Evolutionary conservation across 208 protist genomes (phyloP).

Genomic region (Trypanosoma platydactyli): DNA sequence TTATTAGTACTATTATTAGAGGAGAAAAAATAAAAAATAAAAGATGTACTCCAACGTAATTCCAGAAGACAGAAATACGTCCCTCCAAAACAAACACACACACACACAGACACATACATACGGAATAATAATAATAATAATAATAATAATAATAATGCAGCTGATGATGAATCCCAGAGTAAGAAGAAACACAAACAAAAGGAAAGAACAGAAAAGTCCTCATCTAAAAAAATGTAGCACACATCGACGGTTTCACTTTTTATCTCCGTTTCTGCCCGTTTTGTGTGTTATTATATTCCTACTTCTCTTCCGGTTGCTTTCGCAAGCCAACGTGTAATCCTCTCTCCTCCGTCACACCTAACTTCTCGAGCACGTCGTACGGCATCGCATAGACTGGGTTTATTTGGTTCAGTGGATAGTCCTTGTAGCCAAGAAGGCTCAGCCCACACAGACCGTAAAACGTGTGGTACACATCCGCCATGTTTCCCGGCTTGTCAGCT

Average conservation of each 20-base stretch:
- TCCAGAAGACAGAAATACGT: too few relatives aligned
- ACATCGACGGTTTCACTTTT: too few relatives aligned
- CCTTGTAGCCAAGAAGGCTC: constrained; percentile 89
- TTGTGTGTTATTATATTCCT: neutral
- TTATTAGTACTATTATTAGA: constrained; percentile 11
- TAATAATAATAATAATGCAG: neutral
- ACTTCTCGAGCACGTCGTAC: constrained; percentile 69
- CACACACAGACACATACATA: too few relatives aligned
- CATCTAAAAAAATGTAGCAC: too few relatives aligned
- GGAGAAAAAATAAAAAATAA: constrained; percentile 19
- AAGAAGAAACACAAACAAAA: constrained; percentile 19
- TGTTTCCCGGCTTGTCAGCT: constrained; percentile 97
- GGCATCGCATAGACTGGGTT: constrained; percentile 92
- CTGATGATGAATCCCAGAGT: constrained; percentile 8
- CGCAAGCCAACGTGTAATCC: constrained; percentile 53
- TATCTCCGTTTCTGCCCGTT: neutral
- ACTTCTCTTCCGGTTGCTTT: neutral
- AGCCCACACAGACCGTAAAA: constrained; percentile 98
- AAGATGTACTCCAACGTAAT: too few relatives aligned
- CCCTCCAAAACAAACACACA: too few relatives aligned
- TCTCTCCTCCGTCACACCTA: constrained; percentile 50
- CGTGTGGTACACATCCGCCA: constrained; percentile 99
- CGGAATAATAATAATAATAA: neutral
- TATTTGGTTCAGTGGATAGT: constrained; percentile 63
- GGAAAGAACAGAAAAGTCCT: neutral